Conservation (phyloP, 495 filamentous ascomycete species). For the Articulospora tetracladia region DNA sequence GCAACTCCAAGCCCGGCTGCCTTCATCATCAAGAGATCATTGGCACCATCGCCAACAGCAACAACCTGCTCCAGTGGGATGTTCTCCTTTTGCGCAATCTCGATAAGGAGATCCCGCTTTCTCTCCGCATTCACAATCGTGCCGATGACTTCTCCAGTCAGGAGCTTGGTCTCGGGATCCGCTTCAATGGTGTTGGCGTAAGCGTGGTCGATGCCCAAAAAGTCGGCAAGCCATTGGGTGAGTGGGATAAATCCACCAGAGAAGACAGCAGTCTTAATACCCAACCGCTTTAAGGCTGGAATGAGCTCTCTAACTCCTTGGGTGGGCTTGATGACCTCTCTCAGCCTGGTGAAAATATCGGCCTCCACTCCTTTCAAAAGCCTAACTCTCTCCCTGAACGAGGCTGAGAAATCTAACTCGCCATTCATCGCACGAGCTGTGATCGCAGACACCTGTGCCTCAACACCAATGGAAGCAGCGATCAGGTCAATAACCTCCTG, state of each 20-base stretch:
- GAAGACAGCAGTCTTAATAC: slow-evolving; percentile 81
- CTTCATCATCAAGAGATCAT: slow-evolving; percentile 90
- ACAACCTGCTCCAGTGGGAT: slow-evolving; percentile 73
- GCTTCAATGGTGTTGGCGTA: slow-evolving; percentile 82
- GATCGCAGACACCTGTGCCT: slow-evolving; percentile 56
- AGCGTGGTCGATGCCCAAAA: slow-evolving; percentile 81
- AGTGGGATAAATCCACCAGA: slow-evolving; percentile 91
- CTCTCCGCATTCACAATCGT: slow-evolving; percentile 78
- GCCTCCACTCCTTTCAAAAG: slow-evolving; percentile 77
- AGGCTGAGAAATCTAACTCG: slow-evolving; percentile 87
- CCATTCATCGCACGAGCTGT: slow-evolving; percentile 93
- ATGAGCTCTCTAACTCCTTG: slow-evolving; percentile 74
- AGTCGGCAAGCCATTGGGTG: slow-evolving; percentile 75
- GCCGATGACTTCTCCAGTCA: slow-evolving; percentile 77
- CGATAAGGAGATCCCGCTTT: slow-evolving; percentile 71
- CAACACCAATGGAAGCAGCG: slow-evolving; percentile 73
- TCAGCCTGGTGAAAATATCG: slow-evolving; percentile 77
- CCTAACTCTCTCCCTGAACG: slow-evolving; percentile 71
- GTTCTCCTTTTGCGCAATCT: slow-evolving; percentile 70
- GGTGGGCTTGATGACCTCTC: slow-evolving; percentile 69
- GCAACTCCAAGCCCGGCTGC: slow-evolving; percentile 87
- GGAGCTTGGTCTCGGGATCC: slow-evolving; percentile 47
- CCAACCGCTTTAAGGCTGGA: slow-evolving; percentile 64
- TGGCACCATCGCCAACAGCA: slow-evolving; percentile 90
- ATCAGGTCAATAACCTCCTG: slow-evolving; percentile 97